Evolutionary conservation across 768 basidiomycete species (phyloP).

Genomic region (Mycena filopes): DNA sequence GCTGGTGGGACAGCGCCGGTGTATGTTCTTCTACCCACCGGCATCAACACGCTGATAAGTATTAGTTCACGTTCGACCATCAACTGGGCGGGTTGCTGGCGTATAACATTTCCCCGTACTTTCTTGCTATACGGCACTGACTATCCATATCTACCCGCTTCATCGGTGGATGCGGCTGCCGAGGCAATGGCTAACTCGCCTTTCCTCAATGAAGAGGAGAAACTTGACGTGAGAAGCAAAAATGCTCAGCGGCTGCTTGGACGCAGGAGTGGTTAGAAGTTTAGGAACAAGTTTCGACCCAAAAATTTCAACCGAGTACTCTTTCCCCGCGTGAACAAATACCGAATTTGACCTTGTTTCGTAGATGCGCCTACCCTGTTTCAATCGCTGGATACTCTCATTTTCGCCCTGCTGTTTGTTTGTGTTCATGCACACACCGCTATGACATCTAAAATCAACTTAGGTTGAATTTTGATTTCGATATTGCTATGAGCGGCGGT

Average conservation of each 20-base stretch:
- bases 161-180: constrained; percentile 14
- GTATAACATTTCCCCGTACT: constrained; percentile 19
- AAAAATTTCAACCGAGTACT: background rate
- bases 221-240: background rate
- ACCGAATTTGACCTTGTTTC: background rate
- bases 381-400: background rate
- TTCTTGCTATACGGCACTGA: constrained; percentile 23
- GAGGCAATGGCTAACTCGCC: constrained; percentile 14
- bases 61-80: constrained; percentile 22
- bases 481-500: background rate
- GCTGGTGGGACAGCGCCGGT: constrained; percentile 31
- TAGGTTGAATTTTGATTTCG: background rate
- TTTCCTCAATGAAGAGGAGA: constrained; percentile 18
- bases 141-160: constrained; percentile 17
- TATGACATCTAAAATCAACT: background rate
- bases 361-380: background rate
- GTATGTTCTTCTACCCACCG: background rate
- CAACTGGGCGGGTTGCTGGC: constrained; percentile 24
- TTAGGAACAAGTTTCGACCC: background rate
- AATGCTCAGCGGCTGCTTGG: constrained; percentile 20
- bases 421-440: background rate
- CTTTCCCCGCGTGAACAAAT: background rate
- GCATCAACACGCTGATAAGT: background rate
- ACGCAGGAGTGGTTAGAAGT: background rate
- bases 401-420: background rate